These are phyloP conservation scores for Ogataea saltuana DNA, from an alignment of 805 yeast species.

Conservation along the genomic window DNA sequence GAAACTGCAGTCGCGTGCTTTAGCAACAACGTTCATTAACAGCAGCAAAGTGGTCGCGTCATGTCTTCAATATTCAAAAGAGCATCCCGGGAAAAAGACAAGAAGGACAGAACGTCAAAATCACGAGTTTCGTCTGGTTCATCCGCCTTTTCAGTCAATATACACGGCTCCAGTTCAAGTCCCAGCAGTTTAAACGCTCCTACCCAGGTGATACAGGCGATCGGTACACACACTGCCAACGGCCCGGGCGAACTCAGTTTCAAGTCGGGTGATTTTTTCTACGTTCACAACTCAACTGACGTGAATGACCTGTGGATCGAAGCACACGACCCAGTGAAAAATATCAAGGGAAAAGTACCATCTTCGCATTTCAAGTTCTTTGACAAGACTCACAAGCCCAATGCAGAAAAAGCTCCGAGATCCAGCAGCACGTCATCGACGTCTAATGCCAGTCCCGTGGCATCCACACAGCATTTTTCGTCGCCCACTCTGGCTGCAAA, in stretches of 20 bases:
- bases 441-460: slow-evolving; percentile 22
- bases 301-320: slow-evolving; percentile 64
- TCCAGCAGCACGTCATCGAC: slow-evolving; percentile 18
- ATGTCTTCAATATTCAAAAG: slow-evolving; percentile 36
- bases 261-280: slow-evolving; percentile 82
- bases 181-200: slow-evolving; percentile 50
- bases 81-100: slow-evolving; percentile 34
- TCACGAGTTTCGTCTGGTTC: slow-evolving; percentile 26
- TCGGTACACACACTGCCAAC: slow-evolving; percentile 73
- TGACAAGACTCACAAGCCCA: slow-evolving; percentile 53
- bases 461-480: slow-evolving; percentile 19
- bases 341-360: slow-evolving; percentile 84
- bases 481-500: slow-evolving; percentile 32
- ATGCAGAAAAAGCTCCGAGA: slow-evolving; percentile 10
- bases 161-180: slow-evolving; percentile 4
- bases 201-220: slow-evolving; percentile 80
- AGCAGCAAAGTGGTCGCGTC: too few species aligned
- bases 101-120: slow-evolving; percentile 21
- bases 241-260: slow-evolving; percentile 81
- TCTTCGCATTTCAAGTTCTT: slow-evolving; percentile 78
- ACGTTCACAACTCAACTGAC: slow-evolving; percentile 63
- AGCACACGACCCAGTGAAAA: slow-evolving; percentile 82
- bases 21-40: too few species aligned
- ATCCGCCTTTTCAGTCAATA: slow-evolving; percentile 15
- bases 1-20: too few species aligned